Conservation (phyloP, 768 basidiomycete species). For the Leccinum variicolor region DNA sequence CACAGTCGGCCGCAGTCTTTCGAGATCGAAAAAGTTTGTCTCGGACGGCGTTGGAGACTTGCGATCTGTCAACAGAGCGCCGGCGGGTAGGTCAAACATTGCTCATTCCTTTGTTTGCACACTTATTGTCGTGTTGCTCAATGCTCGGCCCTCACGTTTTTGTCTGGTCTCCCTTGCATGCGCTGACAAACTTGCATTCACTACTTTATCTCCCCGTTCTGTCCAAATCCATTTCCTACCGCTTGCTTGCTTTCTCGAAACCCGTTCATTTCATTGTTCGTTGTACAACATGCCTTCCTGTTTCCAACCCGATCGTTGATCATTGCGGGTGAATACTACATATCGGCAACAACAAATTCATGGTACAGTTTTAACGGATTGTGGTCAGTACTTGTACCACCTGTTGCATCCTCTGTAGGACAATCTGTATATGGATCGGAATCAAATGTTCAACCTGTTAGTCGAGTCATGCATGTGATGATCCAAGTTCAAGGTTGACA, state of each 20-base stretch:
- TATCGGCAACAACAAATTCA: constrained; percentile 14
- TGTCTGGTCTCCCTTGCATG: background rate
- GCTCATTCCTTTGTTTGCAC: background rate
- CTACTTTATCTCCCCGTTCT: background rate
- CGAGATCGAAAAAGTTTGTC: constrained; percentile 63
- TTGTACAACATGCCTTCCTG: constrained; percentile 14
- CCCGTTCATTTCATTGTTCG: constrained; percentile 4
- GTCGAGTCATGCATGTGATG: background rate
- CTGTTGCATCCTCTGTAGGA: no score
- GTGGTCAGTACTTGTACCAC: constrained; percentile 12
- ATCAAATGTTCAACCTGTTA: background rate
- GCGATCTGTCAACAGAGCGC: constrained; percentile 20
- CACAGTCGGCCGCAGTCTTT: constrained; percentile 39
- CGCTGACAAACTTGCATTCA: background rate
- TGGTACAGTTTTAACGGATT: constrained; percentile 12
- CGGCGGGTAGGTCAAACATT: constrained; percentile 40
- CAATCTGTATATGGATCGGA: constrained; percentile 16
- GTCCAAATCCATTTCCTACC: constrained; percentile 1
- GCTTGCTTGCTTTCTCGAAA: background rate
- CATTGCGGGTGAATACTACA: background rate
- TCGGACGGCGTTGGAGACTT: constrained; percentile 37
- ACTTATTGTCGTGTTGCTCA: background rate
- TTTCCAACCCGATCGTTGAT: constrained; percentile 8
- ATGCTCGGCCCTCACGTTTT: constrained; percentile 7
- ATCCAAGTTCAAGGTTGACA: background rate